Evolutionary conservation across 2,329 filamentous ascomycete species (phyloP).

Genomic region (Aspergillus puulaauensis): DNA sequence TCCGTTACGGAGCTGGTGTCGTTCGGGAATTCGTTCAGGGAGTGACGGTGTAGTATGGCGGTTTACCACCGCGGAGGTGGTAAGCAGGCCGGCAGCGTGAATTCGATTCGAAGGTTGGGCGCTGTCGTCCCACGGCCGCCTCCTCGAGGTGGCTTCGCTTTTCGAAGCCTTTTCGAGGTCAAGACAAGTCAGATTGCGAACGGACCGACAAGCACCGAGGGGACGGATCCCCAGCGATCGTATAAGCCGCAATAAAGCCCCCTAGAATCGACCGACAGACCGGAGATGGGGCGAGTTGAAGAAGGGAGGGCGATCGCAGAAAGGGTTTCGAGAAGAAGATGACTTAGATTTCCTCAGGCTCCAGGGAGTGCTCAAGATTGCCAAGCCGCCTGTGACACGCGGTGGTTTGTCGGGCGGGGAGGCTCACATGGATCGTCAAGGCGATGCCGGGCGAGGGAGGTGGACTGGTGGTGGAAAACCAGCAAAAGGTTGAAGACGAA

Average conservation of each 20-base stretch:
- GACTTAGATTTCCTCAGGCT: slow-evolving; percentile 1
- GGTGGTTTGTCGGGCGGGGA: slow-evolving; percentile 19
- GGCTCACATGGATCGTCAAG: slow-evolving; percentile 20
- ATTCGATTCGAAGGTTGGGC: slow-evolving; percentile 6
- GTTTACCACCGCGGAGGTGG: slow-evolving; percentile 33
- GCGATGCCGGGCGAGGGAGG: slow-evolving; percentile 18
- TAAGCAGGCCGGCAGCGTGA: slow-evolving; percentile 1
- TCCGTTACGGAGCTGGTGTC: slow-evolving; percentile 40
- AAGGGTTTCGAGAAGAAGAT: not conserved
- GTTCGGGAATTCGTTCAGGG: slow-evolving; percentile 21
- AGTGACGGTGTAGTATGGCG: slow-evolving; percentile 31
- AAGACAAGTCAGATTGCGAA: slow-evolving; percentile 16
- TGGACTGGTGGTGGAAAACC: slow-evolving; percentile 8
- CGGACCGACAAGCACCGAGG: slow-evolving; percentile 2
- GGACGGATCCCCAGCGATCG: slow-evolving; percentile 5
- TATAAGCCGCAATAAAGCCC: slow-evolving; percentile 13
- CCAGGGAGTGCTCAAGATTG: slow-evolving; percentile 6
- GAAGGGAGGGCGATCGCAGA: not conserved
- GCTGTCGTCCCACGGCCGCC: slow-evolving; percentile 4
- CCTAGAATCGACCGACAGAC: slow-evolving; percentile 9
- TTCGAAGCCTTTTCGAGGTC: slow-evolving; percentile 4
- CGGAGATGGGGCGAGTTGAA: not conserved
- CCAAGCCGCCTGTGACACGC: slow-evolving; percentile 23
- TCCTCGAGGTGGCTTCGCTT: slow-evolving; percentile 1
- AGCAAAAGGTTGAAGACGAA: not conserved